Base-by-base conservation (phyloP, 306 rosid species). In the Trichosanthes cucumerina region DNA sequence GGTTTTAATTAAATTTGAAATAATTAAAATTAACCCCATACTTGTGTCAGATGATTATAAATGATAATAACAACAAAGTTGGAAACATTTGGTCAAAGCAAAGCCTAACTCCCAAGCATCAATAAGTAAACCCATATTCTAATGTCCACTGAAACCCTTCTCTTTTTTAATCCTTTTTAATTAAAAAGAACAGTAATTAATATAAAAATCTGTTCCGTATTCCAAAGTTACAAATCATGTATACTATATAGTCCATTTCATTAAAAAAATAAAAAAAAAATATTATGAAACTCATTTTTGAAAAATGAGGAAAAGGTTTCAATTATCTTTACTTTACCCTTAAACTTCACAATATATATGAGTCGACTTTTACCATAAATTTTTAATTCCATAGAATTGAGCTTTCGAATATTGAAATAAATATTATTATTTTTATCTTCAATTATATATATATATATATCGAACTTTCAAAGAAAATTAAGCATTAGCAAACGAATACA, bases 71-170 rank as follows among this genome's bases (percentile, higher is more conserved):
- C 46, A 46, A 71, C 12, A 43, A 71, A 12, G 23, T 44, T 41
- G 26, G 23, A 44, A 23, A 71, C 39, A 71, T 13, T n/a, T 69
- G 19, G 76, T 71, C 57, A 71, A 71, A 71, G 39, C 57, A 46
- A 71, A 70, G 36, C 76, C 76, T 6, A 43, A 21, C 19, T 13
- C 21, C 12, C 76, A 41, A 70, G 76, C 57, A 44, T 71, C 57
- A 71, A 71, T 71, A 15, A 71, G 76, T 71, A 71, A 71, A 46
- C 39, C 76, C 76, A 44, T 71, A 46, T 24, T 41, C 75, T 41
- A 69, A 41, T 69, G 75, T 41, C 31, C 12, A 69, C 75, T n/a
- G 4, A 11, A 69, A 69, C 75, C 9, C 74, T 2, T 4, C 60
- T 1, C 6, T 63, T 63, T 62, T 31, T 16, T 13, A 31, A 33